Evolutionary conservation across 75 land plant species (phyloP).

Genomic region (Pinus albicaulis): DNA sequence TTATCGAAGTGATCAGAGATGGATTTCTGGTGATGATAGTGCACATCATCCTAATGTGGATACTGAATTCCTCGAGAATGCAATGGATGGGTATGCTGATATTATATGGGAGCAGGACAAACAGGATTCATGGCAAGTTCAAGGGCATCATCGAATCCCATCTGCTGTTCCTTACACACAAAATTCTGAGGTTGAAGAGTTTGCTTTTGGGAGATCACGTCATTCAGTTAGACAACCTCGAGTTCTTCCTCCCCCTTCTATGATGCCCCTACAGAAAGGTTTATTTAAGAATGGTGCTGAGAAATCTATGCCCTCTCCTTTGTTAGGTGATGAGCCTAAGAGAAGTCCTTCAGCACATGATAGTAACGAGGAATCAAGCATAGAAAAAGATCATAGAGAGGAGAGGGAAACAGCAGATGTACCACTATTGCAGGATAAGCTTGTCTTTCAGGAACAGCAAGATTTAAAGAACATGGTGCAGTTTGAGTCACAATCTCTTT

Average conservation of each 20-base stretch:
- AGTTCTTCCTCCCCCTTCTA: slow-evolving; percentile 78
- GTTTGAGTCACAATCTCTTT: slow-evolving; percentile 61
- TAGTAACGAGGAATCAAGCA: slow-evolving; percentile 10
- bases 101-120: slow-evolving; percentile 46
- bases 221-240: slow-evolving; percentile 87
- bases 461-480: slow-evolving; percentile 11
- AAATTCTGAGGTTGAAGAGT: slow-evolving; percentile 51
- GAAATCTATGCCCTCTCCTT: slow-evolving; percentile 28
- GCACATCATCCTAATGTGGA: slow-evolving; percentile 34
- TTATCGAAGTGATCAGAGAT: slow-evolving; percentile 27
- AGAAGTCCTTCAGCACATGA: slow-evolving; percentile 8
- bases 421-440: background rate
- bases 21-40: slow-evolving; percentile 18
- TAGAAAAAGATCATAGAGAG: slow-evolving; percentile 17
- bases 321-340: slow-evolving; percentile 17
- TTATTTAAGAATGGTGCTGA: slow-evolving; percentile 28
- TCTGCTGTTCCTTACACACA: slow-evolving; percentile 39
- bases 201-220: slow-evolving; percentile 58
- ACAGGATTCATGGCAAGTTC: slow-evolving; percentile 21
- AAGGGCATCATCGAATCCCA: slow-evolving; percentile 24
- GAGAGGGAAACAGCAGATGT: slow-evolving; percentile 13
- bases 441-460: slow-evolving; percentile 13
- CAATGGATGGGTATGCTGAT: slow-evolving; percentile 51
- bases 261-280: slow-evolving; percentile 36
- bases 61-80: slow-evolving; percentile 32